Evolutionary conservation across 2,329 filamentous ascomycete species (phyloP).

Genomic region (Microascus cirrosus): DNA sequence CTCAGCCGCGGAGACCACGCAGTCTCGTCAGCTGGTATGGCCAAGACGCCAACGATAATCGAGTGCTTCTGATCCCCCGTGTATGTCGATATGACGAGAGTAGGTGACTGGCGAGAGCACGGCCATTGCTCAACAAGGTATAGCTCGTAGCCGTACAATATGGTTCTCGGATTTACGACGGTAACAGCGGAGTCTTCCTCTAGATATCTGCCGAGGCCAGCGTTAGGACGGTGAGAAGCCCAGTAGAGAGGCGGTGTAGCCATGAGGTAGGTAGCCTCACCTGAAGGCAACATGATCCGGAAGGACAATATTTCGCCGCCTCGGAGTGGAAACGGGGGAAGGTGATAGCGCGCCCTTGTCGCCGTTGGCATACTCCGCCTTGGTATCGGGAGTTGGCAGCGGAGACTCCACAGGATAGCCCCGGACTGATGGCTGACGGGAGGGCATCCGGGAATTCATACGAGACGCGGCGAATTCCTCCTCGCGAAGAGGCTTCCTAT

Average conservation of each 20-base stretch:
- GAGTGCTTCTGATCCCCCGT: slow-evolving; percentile 75
- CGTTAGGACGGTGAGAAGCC: background rate
- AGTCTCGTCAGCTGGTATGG: slow-evolving; percentile 68
- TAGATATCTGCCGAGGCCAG: slow-evolving; percentile 48
- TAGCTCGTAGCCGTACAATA: slow-evolving; percentile 75
- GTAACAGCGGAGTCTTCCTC: slow-evolving; percentile 71
- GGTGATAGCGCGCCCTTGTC: background rate
- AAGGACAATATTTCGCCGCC: slow-evolving; percentile 38
- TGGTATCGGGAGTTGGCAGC: background rate
- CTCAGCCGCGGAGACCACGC: slow-evolving; percentile 70
- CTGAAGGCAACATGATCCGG: slow-evolving; percentile 47
- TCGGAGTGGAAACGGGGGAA: background rate
- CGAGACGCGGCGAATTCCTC: background rate
- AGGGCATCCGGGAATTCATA: background rate
- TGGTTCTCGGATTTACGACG: slow-evolving; percentile 60
- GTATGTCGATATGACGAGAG: slow-evolving; percentile 84
- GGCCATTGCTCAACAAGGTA: slow-evolving; percentile 98
- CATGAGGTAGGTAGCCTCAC: slow-evolving; percentile 19
- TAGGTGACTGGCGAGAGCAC: slow-evolving; percentile 81
- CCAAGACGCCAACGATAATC: slow-evolving; percentile 69
- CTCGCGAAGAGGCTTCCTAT: slow-evolving; percentile 1
- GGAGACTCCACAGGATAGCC: background rate
- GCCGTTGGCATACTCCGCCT: background rate
- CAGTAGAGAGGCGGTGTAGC: background rate
- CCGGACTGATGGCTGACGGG: background rate